Conservation (phyloP, 208 protist species). For the Acanthamoeba castellanii region DNA sequence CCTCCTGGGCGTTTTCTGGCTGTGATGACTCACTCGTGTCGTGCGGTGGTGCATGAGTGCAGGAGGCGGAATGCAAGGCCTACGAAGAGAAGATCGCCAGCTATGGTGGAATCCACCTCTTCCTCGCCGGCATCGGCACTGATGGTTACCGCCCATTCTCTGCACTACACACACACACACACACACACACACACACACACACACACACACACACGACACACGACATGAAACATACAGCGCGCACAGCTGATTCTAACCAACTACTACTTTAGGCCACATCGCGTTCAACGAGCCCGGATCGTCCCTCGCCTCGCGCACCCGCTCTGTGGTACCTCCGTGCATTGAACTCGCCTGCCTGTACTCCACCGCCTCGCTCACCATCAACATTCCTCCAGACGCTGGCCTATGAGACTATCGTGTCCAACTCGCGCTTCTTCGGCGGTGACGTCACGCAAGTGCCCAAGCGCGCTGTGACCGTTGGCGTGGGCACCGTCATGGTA, state of each 20-base stretch:
- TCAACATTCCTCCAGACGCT: slow-evolving; percentile 90
- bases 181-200: no score
- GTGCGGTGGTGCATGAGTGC: neutral
- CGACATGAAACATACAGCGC: no score
- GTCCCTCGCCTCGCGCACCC: slow-evolving; percentile 70
- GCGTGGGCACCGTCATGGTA: slow-evolving; percentile 94
- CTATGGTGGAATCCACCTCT: slow-evolving; percentile 95
- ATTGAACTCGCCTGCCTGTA: neutral
- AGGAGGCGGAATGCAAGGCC: slow-evolving; percentile 91
- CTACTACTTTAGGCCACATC: slow-evolving; percentile 94
- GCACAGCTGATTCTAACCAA: neutral
- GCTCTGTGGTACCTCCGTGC: neutral
- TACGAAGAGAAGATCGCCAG: slow-evolving; percentile 95
- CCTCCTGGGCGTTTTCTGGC: no score
- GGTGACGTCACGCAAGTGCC: slow-evolving; percentile 94
- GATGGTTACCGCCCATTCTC: neutral
- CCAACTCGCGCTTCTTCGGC: slow-evolving; percentile 96
- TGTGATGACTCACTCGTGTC: no score
- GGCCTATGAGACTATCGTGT: slow-evolving; percentile 94
- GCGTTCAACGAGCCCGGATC: slow-evolving; percentile 97
- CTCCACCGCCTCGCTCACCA: neutral
- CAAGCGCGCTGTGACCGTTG: slow-evolving; percentile 96
- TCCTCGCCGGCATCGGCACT: slow-evolving; percentile 92
- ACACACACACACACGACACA: no score
- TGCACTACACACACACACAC: no score